Base-by-base conservation (phyloP, 495 filamentous ascomycete genomes). In the Hypoxylon fragiforme region DNA sequence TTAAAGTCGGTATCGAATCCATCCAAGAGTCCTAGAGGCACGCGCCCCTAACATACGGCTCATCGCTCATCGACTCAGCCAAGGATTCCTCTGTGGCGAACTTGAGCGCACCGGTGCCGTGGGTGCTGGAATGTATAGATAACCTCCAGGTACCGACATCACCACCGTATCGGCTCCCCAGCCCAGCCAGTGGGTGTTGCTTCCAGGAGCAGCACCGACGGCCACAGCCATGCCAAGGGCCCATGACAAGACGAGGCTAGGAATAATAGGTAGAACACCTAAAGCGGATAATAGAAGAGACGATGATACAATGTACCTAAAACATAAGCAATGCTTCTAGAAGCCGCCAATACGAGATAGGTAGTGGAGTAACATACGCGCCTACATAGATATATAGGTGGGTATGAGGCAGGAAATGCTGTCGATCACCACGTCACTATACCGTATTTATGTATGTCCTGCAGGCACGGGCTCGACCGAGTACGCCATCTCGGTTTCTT, bases 261-360 rank as follows among this genome's bases (percentile, higher is more conserved):
- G 22, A 20, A 60, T 3, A n/a, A n/a, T n/a, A n/a, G n/a, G 70
- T 74, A 4, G 63, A 79, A 43, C 71, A 75, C 46, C 28, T 79
- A 40, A 63, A 78, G 40, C 69, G n/a, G n/a, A n/a, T n/a, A n/a
- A n/a, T 85, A 44, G 65, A 55, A 0, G 65, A 79, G 56, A 40
- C 55, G 6, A 75, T 75, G 0, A 77, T 84, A 19, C 54, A 70
- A 24, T 82, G 84, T 1, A 85, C 85, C 61, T 82, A 77, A 7
- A 81, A 85, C 64, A 72, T 85, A 62, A 69, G n/a, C n/a, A n/a
- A n/a, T n/a, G n/a, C n/a, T n/a, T n/a, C n/a, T n/a, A n/a, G n/a
- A n/a, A n/a, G n/a, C n/a, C n/a, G n/a, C n/a, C n/a, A n/a, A n/a
- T n/a, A n/a, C n/a, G n/a, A n/a, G n/a, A n/a, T n/a, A n/a, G n/a